Evolutionary conservation across 345 rosid species (phyloP), one percentile per base, ranked within the genome.

Genomic region (Boechera retrofracta): DNA sequence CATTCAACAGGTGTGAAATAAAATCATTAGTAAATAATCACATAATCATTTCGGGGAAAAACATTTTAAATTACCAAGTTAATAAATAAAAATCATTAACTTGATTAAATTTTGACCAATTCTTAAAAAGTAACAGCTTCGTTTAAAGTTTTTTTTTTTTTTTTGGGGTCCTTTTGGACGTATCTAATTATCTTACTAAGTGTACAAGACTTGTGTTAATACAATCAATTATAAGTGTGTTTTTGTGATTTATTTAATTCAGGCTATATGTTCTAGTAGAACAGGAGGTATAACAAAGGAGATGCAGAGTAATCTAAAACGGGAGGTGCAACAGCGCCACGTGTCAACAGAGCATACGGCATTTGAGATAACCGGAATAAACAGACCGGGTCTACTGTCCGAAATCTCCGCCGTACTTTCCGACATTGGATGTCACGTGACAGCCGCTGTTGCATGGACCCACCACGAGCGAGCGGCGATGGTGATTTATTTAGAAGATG

Each of bases 301-400:
- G 64, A 32, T 87, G 67, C 83, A 83, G 57, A 79, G 64, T 7
- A 33, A 85, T 35, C 77, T 85, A 13, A 82, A 74, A 70, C 82
- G 82, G 9, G 86, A 87, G 12, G 89, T 87, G 32, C 81, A 84
- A 69, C 90, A 91, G 4, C 72, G 80, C 5, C 86, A 88, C 66
- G 80, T 85, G 72, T 85, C 93, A 4, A 80, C 82, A 1, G 91
- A 90, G 12, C 88, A 92, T 70, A 92, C 94, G 1, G 91, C 92
- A 10, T 56, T 92, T 59, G 99, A 94, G 86, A 81, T 90, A 53
- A 86, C 90, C 0, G 95, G 90, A 41, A 82, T 71, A 1, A 88
- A 94, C 79, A 79, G 89, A 7, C 95, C 98, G 0, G 99, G 98
- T n/a, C 62, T 94, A 4, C 59, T 94, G 56, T 92, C 99, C 0